These are phyloP conservation scores for Sugiyamaella valdiviana DNA, from an alignment of 805 yeast genomes.

Conservation along the genomic window DNA sequence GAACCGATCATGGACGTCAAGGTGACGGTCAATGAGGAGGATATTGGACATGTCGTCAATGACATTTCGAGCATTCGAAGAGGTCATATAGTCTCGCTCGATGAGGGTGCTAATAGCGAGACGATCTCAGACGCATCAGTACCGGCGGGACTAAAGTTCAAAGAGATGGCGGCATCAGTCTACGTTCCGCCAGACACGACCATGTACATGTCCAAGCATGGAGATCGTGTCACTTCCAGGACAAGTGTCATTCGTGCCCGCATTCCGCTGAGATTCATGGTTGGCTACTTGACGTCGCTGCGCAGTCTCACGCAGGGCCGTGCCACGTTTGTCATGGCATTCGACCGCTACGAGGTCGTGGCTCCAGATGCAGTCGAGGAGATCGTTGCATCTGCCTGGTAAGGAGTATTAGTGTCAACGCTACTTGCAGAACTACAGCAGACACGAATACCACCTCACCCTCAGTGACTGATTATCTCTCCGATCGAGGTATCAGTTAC, in stretches of 20 bases:
- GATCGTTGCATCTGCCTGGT: constrained; percentile 9
- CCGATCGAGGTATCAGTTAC: no score
- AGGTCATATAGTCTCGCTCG: constrained; percentile 66
- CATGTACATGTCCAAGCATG: constrained; percentile 30
- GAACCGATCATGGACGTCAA: constrained; percentile 85
- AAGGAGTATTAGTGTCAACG: no score
- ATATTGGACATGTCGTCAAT: constrained; percentile 75
- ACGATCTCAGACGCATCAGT: no score
- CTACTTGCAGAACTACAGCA: no score
- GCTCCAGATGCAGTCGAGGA: constrained; percentile 42
- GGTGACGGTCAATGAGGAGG: constrained; percentile 61
- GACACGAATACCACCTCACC: no score
- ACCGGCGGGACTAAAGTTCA: constrained; percentile 17
- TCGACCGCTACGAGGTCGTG: constrained; percentile 65
- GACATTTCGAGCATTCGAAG: constrained; percentile 75
- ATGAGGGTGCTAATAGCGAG: constrained; percentile 44
- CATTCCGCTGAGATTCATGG: constrained; percentile 84
- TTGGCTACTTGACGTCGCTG: constrained; percentile 73
- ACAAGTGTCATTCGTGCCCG: constrained; percentile 54
- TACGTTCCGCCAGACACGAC: constrained; percentile 70
- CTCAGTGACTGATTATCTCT: no score
- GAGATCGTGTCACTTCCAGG: constrained; percentile 37
- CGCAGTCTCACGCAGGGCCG: constrained; percentile 87
- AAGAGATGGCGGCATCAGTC: constrained; percentile 45
- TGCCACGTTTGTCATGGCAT: constrained; percentile 75